Conservation (phyloP, 495 filamentous ascomycete genomes). For the Podospora sp. region DNA sequence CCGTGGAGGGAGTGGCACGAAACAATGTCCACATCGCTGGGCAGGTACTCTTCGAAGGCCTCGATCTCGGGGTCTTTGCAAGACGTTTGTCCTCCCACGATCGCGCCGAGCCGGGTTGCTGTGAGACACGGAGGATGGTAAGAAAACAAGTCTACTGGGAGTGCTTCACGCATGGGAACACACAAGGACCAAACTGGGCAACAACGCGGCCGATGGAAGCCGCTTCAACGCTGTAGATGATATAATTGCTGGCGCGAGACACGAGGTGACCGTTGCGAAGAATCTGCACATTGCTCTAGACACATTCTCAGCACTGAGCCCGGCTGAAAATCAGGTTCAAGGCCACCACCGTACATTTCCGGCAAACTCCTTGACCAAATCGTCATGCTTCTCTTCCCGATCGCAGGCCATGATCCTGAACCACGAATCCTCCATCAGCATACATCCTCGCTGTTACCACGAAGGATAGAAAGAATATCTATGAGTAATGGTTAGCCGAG, state of each 20-base stretch:
- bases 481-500: slow-evolving; percentile 28
- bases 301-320: slow-evolving; percentile 59
- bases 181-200: slow-evolving; percentile 87
- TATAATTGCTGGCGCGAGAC: slow-evolving; percentile 91
- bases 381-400: slow-evolving; percentile 77
- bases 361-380: slow-evolving; percentile 74
- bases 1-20: slow-evolving; percentile 97
- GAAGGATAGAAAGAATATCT: slow-evolving; percentile 12
- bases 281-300: slow-evolving; percentile 72
- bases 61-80: slow-evolving; percentile 97
- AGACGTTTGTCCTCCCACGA: slow-evolving; percentile 96
- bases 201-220: slow-evolving; percentile 85
- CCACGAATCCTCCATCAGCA: slow-evolving; percentile 16
- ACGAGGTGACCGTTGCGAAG: slow-evolving; percentile 92
- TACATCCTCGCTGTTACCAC: slow-evolving; percentile 16
- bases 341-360: slow-evolving; percentile 58
- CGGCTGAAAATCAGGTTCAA: slow-evolving; percentile 31
- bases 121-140: slow-evolving; percentile 14
- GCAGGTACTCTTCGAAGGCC: slow-evolving; percentile 88
- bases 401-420: slow-evolving; percentile 93
- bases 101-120: slow-evolving; percentile 92
- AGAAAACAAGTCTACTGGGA: slow-evolving; percentile 22
- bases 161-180: slow-evolving; percentile 37
- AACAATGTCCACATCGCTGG: slow-evolving; percentile 86
- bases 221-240: slow-evolving; percentile 97